These are phyloP conservation scores for Juglanconis juglandina DNA, from an alignment of 2,329 filamentous ascomycete species.

Conservation along the genomic window DNA sequence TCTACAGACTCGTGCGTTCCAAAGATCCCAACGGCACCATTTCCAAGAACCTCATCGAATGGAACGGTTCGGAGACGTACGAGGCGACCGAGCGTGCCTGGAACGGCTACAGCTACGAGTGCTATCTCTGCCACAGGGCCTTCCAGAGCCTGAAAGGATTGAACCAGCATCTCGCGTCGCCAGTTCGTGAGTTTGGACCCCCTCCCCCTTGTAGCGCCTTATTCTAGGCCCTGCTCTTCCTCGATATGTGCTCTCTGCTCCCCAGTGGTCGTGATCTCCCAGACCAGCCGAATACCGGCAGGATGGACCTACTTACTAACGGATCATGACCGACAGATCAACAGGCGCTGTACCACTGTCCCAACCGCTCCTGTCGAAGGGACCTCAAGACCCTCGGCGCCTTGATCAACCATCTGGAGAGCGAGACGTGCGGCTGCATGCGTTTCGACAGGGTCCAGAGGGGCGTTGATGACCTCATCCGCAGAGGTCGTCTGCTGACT, in stretches of 20 bases:
- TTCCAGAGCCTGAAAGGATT: constrained; percentile 38
- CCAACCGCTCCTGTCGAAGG: constrained; percentile 28
- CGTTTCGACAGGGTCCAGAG: constrained; percentile 35
- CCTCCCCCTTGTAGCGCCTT: not conserved
- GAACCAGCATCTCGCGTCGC: constrained; percentile 53
- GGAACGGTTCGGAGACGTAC: constrained; percentile 34
- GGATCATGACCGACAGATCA: constrained; percentile 35
- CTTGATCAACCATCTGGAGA: constrained; percentile 42
- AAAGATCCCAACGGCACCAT: constrained; percentile 47
- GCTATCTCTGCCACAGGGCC: constrained; percentile 48
- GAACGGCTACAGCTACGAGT: constrained; percentile 38
- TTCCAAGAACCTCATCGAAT: constrained; percentile 49
- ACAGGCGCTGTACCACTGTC: constrained; percentile 39
- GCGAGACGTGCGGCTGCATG: constrained; percentile 38
- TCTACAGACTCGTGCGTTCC: constrained; percentile 43
- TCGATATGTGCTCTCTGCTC: not conserved
- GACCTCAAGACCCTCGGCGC: constrained; percentile 39
- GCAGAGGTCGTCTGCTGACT: constrained; percentile 1
- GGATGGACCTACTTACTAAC: not conserved
- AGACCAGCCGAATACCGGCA: constrained; percentile 17
- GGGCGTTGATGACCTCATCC: constrained; percentile 21
- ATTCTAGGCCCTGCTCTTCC: not conserved
- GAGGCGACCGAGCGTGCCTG: constrained; percentile 44
- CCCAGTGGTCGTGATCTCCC: constrained; percentile 35
- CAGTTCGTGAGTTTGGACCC: constrained; percentile 41